Conservation (phyloP, 441 rosid genomes). For the Populus hybrid region DNA sequence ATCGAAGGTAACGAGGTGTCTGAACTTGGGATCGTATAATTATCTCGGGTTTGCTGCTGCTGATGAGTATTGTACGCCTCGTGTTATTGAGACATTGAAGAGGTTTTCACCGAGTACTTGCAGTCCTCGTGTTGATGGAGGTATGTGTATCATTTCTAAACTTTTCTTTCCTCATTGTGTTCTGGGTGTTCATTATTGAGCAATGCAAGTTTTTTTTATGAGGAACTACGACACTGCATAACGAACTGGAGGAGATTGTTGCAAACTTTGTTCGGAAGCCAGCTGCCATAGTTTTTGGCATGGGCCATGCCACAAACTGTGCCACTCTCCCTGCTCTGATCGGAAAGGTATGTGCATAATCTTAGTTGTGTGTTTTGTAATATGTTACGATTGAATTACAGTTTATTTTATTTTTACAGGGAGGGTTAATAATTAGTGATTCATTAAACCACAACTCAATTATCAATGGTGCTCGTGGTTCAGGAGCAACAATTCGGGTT, state of each 20-base stretch:
- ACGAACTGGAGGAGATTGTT: constrained; percentile 68
- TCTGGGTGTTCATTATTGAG: neutral
- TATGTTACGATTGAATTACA: neutral
- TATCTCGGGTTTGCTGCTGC: constrained; percentile 91
- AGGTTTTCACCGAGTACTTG: constrained; percentile 74
- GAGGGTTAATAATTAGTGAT: constrained; percentile 81
- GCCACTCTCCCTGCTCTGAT: constrained; percentile 73
- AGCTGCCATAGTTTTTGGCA: constrained; percentile 75
- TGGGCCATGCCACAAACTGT: constrained; percentile 91
- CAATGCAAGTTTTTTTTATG: neutral
- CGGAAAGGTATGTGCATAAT: constrained; percentile 44
- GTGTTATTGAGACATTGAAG: constrained; percentile 68
- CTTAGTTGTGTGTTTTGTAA: neutral
- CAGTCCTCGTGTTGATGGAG: constrained; percentile 77
- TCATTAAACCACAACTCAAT: constrained; percentile 86
- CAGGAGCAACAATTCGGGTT: constrained; percentile 59
- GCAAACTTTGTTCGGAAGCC: constrained; percentile 80
- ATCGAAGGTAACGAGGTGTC: constrained; percentile 54
- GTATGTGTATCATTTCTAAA: constrained; percentile 24
- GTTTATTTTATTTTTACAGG: constrained; percentile 32
- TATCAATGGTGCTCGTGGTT: constrained; percentile 91
- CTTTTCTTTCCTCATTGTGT: neutral
- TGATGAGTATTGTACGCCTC: constrained; percentile 89
- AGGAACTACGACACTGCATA: constrained; percentile 67
- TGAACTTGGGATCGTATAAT: constrained; percentile 87